These are phyloP conservation scores for Coprinopsis cinerea DNA, from an alignment of 768 basidiomycete genomes.

Conservation along the genomic window DNA sequence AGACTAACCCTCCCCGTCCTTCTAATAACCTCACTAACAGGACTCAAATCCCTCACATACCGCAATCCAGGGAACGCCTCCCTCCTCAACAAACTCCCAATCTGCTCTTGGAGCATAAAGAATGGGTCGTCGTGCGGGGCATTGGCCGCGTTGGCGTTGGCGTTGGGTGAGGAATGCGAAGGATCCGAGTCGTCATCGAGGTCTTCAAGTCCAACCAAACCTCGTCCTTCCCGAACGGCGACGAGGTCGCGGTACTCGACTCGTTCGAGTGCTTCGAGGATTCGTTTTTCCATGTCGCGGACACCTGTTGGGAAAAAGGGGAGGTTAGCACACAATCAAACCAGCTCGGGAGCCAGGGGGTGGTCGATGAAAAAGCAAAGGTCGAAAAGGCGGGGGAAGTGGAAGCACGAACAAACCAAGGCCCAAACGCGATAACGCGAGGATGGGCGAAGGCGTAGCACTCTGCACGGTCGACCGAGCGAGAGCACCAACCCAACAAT, in stretches of 20 bases:
- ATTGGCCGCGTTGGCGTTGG: neutral
- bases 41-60: slow-evolving; percentile 62
- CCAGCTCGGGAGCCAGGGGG: too few relatives aligned
- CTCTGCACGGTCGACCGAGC: too few relatives aligned
- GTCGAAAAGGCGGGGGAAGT: too few relatives aligned
- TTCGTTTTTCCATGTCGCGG: slow-evolving; percentile 60
- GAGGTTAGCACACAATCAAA: too few relatives aligned
- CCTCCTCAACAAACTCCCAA: slow-evolving; percentile 48
- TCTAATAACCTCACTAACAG: slow-evolving; percentile 51
- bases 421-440: too few relatives aligned
- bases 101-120: slow-evolving; percentile 61
- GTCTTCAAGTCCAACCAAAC: slow-evolving; percentile 3
- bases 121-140: slow-evolving; percentile 33
- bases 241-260: slow-evolving; percentile 35
- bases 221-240: slow-evolving; percentile 15
- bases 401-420: too few relatives aligned
- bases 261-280: slow-evolving; percentile 19
- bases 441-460: too few relatives aligned
- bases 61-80: slow-evolving; percentile 58
- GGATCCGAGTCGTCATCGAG: too few relatives aligned
- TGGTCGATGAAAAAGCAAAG: too few relatives aligned
- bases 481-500: too few relatives aligned
- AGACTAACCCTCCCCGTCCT: slow-evolving; percentile 19
- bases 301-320: too few relatives aligned
- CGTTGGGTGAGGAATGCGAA: too few relatives aligned